Base-by-base conservation (phyloP, 2,329 filamentous ascomycete genomes). In the Madurella fahalii region DNA sequence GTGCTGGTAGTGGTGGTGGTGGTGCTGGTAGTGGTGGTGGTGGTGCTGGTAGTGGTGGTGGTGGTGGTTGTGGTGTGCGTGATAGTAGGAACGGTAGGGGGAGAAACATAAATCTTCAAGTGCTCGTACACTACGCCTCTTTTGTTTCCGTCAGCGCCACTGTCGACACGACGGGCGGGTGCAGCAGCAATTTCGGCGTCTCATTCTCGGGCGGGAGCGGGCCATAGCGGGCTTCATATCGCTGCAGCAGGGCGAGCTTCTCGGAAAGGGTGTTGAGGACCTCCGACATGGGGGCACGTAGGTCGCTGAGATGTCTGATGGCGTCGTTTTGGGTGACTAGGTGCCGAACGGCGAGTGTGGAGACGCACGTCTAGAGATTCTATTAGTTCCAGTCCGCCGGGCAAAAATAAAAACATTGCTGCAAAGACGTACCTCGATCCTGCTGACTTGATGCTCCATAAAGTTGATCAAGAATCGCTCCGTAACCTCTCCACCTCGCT, bases 381-480 rank as follows among this genome's bases (percentile, higher is more conserved):
- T 5, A 32, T 50, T 12, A 12, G 44, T 32, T 16, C 13, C 13
- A 13, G 44, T 32, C 15, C n/a, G 13, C 1, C 34, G 12, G 11
- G 0, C 39, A 20, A 32, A 5, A 25, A 16, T 37, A 13, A 47
- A 13, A 47, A 46, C 50, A 34, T 3, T 25, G 25, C 7, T 4
- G 25, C 25, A 25, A 7, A 7, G 25, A 73, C 86, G 72, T 77
- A 95, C 91, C 84, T 99, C 94, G 69, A 99, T 95, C 66, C 94
- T 84, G 69, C 89, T 92, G 63, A 99, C 88, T 78, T 96, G 91
- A 68, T 97, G 92, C 69, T 95, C 92, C 70, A 97, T 81, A 66
- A 99, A 90, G 66, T 90, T 91, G 53, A 95, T 74, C 71, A 97
- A 75, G 71, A 95, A 93, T 50, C 83, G 79, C 76, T 97, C 94